Base-by-base conservation (phyloP, 305 asterid species). In the Fraxinus velutina region DNA sequence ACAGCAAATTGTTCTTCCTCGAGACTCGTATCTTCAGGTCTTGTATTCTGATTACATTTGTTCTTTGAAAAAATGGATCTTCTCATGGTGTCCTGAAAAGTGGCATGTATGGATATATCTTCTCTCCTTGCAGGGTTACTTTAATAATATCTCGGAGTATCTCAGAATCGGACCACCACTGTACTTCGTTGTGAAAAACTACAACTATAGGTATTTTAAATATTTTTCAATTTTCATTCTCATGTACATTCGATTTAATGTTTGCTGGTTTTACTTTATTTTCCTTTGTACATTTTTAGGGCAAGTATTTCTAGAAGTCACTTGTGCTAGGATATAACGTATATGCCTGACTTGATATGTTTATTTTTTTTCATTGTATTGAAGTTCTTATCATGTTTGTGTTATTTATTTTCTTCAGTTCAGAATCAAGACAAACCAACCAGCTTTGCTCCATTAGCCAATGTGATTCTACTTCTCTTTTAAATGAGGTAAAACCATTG, bases 11-110 rank as follows among this genome's bases (percentile, higher is more conserved):
- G 99, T 95, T 89, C 98, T 95, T 88, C 99, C 99, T 81, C 95
- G 94, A 21, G 95, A 95, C 87, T 95, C 99, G 13, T 95, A 93
- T 86, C 99, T 95, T 88, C 99, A 95, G 99, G 99, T 95, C 68
- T 72, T 75, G 60, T 55, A 68, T 19, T 66, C 55, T 29, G 71
- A 33, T 36, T 78, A 75, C 52, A 77, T 86, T 68, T 77, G 66
- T 80, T 82, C 60, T 62, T 19, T 19, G 22, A 9, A 17, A 52
- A 44, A 55, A 72, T 44, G 50, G 13, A 34, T 42, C 73, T 73
- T 70, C 62, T 62, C 4, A 1, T 27, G 64, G 10, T 62, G 34
- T 81, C 68, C 60, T 36, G 36, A 76, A 76, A 73, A 73, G 44
- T 84, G 82, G 75, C 79, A 81, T 66, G 85, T 75, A 34, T 64